These are phyloP conservation scores for Podaxis sp. DNA, from an alignment of 768 basidiomycete genomes.

Conservation along the genomic window DNA sequence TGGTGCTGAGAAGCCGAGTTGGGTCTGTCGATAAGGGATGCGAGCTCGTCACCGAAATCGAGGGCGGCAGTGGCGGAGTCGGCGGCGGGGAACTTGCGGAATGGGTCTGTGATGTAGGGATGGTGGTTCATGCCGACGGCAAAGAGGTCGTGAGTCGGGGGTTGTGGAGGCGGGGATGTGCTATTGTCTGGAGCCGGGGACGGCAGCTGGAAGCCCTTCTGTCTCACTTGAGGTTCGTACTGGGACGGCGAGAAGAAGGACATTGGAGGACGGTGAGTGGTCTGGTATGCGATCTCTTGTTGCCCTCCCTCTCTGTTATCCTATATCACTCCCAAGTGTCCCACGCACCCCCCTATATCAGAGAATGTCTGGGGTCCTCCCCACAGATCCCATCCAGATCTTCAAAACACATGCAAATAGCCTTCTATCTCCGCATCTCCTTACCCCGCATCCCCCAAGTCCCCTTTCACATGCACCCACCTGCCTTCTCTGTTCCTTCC, in stretches of 20 bases:
- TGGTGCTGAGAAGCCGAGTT: slow-evolving; percentile 18
- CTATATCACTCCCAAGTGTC: background rate
- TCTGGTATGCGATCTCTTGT: background rate
- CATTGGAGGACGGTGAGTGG: slow-evolving; percentile 22
- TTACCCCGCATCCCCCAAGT: slow-evolving; percentile 9
- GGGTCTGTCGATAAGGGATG: slow-evolving; percentile 44
- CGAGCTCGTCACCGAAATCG: slow-evolving; percentile 73
- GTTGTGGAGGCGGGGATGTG: slow-evolving; percentile 24
- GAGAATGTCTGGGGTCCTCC: slow-evolving; percentile 11
- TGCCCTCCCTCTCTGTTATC: background rate
- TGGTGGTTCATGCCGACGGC: slow-evolving; percentile 34
- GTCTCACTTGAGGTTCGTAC: slow-evolving; percentile 62
- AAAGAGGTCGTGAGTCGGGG: slow-evolving; percentile 38
- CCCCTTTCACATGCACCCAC: slow-evolving; percentile 2
- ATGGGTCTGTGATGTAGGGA: slow-evolving; percentile 52
- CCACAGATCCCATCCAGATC: slow-evolving; percentile 7
- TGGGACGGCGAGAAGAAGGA: slow-evolving; percentile 38
- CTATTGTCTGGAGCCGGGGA: slow-evolving; percentile 35
- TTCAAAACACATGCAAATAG: slow-evolving; percentile 9
- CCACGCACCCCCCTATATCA: slow-evolving; percentile 14
- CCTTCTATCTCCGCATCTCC: slow-evolving; percentile 10
- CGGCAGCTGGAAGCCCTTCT: slow-evolving; percentile 74
- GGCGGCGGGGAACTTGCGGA: slow-evolving; percentile 49
- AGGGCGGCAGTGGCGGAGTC: slow-evolving; percentile 28
- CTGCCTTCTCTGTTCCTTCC: background rate